Evolutionary conservation across 768 basidiomycete species (phyloP).

Genomic region (Leccinum arenicola): DNA sequence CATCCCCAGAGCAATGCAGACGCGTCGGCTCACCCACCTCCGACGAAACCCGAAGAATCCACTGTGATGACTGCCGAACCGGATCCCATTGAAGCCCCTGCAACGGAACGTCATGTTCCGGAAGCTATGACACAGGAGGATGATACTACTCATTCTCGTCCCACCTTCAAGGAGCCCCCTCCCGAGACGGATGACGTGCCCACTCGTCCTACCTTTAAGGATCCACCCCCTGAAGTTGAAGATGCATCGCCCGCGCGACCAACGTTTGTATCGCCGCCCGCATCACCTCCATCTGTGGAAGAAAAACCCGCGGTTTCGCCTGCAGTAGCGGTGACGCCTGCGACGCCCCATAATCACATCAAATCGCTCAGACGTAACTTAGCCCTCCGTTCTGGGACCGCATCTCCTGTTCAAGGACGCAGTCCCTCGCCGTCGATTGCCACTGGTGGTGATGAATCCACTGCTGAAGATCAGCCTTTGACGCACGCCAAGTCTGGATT

Average conservation of each 20-base stretch:
- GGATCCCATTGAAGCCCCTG: conserved; percentile 9
- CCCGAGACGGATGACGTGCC: conserved; percentile 36
- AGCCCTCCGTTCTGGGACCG: conserved; percentile 33
- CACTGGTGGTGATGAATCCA: conserved; percentile 24
- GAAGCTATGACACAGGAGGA: conserved; percentile 15
- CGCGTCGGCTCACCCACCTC: conserved; percentile 17
- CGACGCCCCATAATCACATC: conserved; percentile 54
- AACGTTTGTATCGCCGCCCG: conserved; percentile 19
- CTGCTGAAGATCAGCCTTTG: conserved; percentile 35
- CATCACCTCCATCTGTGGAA: conserved; percentile 25
- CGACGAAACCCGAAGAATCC: conserved; percentile 18
- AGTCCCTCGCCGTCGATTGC: conserved; percentile 42
- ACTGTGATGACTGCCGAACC: conserved; percentile 15
- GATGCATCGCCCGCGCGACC: conserved; percentile 27
- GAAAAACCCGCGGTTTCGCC: conserved; percentile 27
- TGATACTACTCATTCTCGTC: conserved; percentile 31
- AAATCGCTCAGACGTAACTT: conserved; percentile 34
- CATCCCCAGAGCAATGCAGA: conserved; percentile 14
- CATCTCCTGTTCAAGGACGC: conserved; percentile 36
- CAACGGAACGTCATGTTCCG: neutral
- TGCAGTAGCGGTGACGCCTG: conserved; percentile 26
- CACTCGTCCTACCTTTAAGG: conserved; percentile 52
- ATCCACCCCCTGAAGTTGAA: conserved; percentile 59
- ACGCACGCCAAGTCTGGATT: conserved; percentile 33
- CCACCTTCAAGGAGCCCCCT: conserved; percentile 61